These are phyloP conservation scores for Ceratocystis smalleyi DNA, from an alignment of 2,329 filamentous ascomycete species.

Conservation along the genomic window DNA sequence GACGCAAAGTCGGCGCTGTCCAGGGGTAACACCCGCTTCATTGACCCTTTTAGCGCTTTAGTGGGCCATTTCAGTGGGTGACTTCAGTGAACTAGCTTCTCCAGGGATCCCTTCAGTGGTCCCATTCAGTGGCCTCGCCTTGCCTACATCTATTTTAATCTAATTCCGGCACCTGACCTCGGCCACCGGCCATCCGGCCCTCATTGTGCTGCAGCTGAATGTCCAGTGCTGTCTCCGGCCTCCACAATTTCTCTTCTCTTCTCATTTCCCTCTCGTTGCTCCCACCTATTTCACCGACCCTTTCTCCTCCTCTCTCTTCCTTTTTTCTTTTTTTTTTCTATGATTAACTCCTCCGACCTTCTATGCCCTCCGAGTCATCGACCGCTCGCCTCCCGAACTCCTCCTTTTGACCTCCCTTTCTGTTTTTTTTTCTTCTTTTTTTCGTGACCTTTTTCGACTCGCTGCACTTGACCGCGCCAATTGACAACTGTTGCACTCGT, in stretches of 20 bases:
- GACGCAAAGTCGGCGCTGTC: neutral
- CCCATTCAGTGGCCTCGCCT: neutral
- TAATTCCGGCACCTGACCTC: conserved; percentile 17
- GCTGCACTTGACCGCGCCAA: too few species aligned
- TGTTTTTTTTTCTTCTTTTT: too few species aligned
- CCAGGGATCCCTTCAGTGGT: too few species aligned
- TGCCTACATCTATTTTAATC: conserved; percentile 4
- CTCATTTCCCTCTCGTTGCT: conserved; percentile 3
- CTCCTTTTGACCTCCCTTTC: too few species aligned
- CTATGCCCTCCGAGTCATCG: neutral
- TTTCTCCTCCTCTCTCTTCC: neutral
- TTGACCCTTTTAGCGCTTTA: too few species aligned
- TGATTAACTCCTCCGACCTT: neutral
- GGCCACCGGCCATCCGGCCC: conserved; percentile 17
- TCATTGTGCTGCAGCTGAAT: conserved; percentile 6
- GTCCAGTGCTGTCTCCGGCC: conserved; percentile 14
- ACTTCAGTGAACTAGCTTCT: neutral
- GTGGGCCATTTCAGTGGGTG: too few species aligned
- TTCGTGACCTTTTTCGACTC: too few species aligned
- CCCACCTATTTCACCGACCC: neutral
- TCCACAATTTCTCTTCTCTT: conserved; percentile 14
- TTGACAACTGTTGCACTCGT: too few species aligned
- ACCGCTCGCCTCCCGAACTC: too few species aligned
- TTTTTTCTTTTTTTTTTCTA: neutral
- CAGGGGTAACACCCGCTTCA: neutral